A percentile compares a stretch with the other conserved stretches of the same genome.
Evolutionary conservation across 805 yeast genomes (phyloP).

Genomic region (Myxozyma melibiosi): DNA sequence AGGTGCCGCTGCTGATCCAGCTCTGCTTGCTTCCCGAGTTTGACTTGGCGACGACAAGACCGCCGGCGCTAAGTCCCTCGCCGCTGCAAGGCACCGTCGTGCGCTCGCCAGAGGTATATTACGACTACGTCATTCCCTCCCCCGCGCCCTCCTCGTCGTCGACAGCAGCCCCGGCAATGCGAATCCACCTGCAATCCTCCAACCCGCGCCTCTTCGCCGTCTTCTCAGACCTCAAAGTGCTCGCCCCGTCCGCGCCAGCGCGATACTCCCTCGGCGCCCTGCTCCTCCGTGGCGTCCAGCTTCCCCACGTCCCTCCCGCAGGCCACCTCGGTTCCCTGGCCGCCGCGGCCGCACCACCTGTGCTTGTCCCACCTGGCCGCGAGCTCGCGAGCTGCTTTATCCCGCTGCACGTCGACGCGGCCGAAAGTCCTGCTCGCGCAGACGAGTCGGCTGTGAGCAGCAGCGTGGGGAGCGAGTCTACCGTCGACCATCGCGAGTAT

Average conservation of each 20-base stretch:
- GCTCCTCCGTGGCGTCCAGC: constrained; percentile 2
- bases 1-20: not conserved
- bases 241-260: not conserved
- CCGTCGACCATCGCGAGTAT: not conserved
- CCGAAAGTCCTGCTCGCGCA: not conserved
- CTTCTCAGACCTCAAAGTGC: not conserved
- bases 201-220: not conserved
- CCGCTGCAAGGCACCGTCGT: not conserved
- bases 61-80: not conserved
- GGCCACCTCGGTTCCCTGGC: constrained; percentile 3
- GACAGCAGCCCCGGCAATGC: too few species aligned
- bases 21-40: not conserved
- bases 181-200: not conserved
- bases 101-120: constrained; percentile 4
- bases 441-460: not conserved
- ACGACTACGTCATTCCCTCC: not conserved
- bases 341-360: constrained; percentile 6
- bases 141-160: not conserved
- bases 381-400: constrained; percentile 6
- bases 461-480: not conserved
- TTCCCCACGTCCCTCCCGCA: not conserved
- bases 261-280: not conserved
- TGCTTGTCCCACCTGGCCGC: constrained; percentile 4
- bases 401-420: not conserved
- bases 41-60: not conserved